A percentile compares a stretch with the other conserved stretches of the same genome.
These are phyloP conservation scores for Symbiodinium pilosum DNA, from an alignment of 73 alveolate species.

Conservation along the genomic window DNA sequence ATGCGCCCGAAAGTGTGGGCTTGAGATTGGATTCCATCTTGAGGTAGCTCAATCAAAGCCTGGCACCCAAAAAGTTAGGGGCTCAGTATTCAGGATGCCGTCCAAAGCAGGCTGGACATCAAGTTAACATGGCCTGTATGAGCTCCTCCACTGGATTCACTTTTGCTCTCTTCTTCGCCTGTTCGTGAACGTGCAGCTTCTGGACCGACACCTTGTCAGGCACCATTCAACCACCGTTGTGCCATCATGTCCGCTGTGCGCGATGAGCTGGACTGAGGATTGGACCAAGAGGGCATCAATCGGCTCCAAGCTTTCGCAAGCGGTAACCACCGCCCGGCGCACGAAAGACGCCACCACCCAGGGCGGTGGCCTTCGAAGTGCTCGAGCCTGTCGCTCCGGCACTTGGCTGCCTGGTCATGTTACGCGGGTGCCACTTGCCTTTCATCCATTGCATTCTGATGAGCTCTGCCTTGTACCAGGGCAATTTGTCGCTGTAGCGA, in stretches of 20 bases:
- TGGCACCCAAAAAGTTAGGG: conserved; percentile 7
- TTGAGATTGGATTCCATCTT: conserved; percentile 80
- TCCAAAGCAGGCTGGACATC: neutral
- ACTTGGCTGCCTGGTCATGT: conserved; percentile 40
- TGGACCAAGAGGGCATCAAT: neutral
- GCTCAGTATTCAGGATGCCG: neutral
- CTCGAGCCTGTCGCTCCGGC: conserved; percentile 84
- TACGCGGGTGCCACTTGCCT: neutral
- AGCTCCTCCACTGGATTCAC: conserved; percentile 86
- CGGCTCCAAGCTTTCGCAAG: neutral
- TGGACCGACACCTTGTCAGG: conserved; percentile 82
- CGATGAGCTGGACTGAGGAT: neutral
- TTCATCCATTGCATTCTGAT: neutral
- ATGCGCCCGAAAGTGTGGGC: conserved; percentile 23
- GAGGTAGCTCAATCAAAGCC: conserved; percentile 78
- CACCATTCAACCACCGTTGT: too few relatives aligned
- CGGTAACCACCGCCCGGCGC: conserved; percentile 75
- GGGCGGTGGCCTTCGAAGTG: conserved; percentile 60
- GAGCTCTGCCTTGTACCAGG: conserved; percentile 2
- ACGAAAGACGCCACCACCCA: conserved; percentile 89
- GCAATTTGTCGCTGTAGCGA: conserved; percentile 75
- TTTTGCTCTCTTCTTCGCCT: conserved; percentile 49
- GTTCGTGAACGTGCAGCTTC: conserved; percentile 64
- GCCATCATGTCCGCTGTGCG: too few relatives aligned
- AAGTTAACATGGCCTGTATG: conserved; percentile 19